phyloP scores from a whole-genome alignment of 257 asterid species.

The Leonotis leonurus region DNA sequence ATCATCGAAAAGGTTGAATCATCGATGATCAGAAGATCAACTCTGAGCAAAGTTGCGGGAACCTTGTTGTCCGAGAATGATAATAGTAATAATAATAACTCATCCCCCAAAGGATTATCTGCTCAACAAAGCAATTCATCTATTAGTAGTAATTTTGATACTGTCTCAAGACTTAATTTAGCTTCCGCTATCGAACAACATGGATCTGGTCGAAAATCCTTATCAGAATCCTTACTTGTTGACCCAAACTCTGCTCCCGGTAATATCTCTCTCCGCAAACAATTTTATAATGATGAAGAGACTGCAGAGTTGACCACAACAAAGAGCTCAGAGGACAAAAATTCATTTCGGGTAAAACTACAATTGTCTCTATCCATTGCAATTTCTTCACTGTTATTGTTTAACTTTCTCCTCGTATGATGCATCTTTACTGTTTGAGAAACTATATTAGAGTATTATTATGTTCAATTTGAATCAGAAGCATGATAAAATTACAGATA shows the following conservation, averaged over 20 bases:
- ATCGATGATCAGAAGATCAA: slow-evolving; percentile 58
- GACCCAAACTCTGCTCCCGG: slow-evolving; percentile 63
- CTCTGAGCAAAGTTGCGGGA: slow-evolving; percentile 78
- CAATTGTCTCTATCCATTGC: not conserved
- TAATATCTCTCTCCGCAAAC: slow-evolving; percentile 81
- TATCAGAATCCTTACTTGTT: slow-evolving; percentile 72
- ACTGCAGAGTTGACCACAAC: slow-evolving; percentile 28
- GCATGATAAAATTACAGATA: slow-evolving; percentile 30
- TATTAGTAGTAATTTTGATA: slow-evolving; percentile 39
- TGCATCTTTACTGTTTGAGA: not conserved
- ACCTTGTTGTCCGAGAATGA: slow-evolving; percentile 57
- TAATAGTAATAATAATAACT: not conserved
- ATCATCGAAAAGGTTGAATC: slow-evolving; percentile 75
- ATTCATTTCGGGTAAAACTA: slow-evolving; percentile 40
- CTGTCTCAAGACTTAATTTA: slow-evolving; percentile 61
- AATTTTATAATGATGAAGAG: slow-evolving; percentile 67
- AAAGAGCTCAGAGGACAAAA: slow-evolving; percentile 46
- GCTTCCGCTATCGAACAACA: slow-evolving; percentile 76
- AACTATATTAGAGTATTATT: not conserved
- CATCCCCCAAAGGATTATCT: too few relatives aligned
- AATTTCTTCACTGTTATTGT: not conserved
- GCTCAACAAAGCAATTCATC: slow-evolving; percentile 49
- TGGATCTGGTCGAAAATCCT: slow-evolving; percentile 92
- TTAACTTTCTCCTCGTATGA: not conserved
- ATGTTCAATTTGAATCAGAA: not conserved